These are phyloP conservation scores for Erythrophleum fordii DNA, from an alignment of 306 rosid genomes.

Conservation along the genomic window DNA sequence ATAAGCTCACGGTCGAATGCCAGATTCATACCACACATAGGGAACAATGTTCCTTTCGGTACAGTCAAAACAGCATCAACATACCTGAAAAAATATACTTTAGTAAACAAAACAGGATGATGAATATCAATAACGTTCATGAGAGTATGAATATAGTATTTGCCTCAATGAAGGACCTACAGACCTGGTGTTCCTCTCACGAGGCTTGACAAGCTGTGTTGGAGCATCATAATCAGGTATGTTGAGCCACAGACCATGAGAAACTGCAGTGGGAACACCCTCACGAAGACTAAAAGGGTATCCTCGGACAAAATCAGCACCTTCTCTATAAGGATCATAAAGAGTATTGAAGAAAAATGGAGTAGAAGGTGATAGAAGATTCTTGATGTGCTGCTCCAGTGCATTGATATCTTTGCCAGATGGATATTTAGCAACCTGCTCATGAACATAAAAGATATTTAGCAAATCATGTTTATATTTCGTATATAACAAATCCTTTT, in stretches of 20 bases:
- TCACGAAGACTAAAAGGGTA: slow-evolving; percentile 87
- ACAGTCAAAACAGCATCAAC: slow-evolving; percentile 87
- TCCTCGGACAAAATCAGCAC: slow-evolving; percentile 89
- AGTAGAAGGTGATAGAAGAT: slow-evolving; percentile 71
- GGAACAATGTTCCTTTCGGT: slow-evolving; percentile 84
- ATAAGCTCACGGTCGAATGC: slow-evolving; percentile 81
- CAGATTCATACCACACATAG: slow-evolving; percentile 95
- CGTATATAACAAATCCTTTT: not conserved
- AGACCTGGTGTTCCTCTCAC: slow-evolving; percentile 81
- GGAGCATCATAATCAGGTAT: slow-evolving; percentile 93
- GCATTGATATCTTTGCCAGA: slow-evolving; percentile 81
- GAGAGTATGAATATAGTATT: not conserved
- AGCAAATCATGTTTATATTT: slow-evolving; percentile 18
- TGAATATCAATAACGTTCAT: not conserved
- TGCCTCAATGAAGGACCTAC: not conserved
- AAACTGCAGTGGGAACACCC: slow-evolving; percentile 76
- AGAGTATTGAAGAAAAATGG: slow-evolving; percentile 88
- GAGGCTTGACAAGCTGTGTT: slow-evolving; percentile 89
- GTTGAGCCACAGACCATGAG: slow-evolving; percentile 96
- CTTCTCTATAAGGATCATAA: slow-evolving; percentile 85
- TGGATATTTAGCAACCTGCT: slow-evolving; percentile 87
- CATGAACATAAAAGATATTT: slow-evolving; percentile 19
- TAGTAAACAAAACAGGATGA: not conserved
- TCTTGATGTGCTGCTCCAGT: slow-evolving; percentile 89
- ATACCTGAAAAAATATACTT: slow-evolving; percentile 52